Evolutionary conservation across 176 grass and related monocot genomes (phyloP).

Genomic region (Musa troglodytarum): DNA sequence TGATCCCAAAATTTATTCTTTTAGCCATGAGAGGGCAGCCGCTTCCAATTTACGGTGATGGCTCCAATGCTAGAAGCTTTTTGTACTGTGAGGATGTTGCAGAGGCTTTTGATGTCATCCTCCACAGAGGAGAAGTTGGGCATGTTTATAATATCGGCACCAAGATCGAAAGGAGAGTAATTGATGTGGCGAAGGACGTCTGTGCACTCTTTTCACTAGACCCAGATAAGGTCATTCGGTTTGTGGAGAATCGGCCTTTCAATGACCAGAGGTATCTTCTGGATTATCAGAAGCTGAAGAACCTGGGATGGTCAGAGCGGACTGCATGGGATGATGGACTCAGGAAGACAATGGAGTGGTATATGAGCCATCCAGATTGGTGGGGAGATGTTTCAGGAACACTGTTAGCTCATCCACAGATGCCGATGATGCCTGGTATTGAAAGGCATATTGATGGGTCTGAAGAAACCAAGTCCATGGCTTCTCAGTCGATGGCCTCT

Average conservation of each 20-base stretch:
- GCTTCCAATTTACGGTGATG: constrained; percentile 18
- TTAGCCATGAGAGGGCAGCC: constrained; percentile 18
- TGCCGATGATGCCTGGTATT: constrained; percentile 12
- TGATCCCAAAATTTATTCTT: constrained; percentile 21
- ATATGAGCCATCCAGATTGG: constrained; percentile 18
- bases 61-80: constrained; percentile 17
- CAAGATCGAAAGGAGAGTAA: constrained; percentile 13
- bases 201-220: constrained; percentile 9
- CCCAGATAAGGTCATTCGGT: constrained; percentile 6
- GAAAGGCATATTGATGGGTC: background rate
- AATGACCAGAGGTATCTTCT: constrained; percentile 19
- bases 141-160: constrained; percentile 22
- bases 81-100: constrained; percentile 24
- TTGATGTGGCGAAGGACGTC: constrained; percentile 23
- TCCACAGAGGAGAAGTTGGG: constrained; percentile 22
- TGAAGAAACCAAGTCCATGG: constrained; percentile 1
- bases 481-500: background rate
- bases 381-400: constrained; percentile 19
- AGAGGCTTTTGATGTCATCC: constrained; percentile 19
- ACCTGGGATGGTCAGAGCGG: constrained; percentile 17
- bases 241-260: constrained; percentile 11
- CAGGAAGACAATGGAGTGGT: constrained; percentile 19
- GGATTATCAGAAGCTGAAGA: constrained; percentile 19
- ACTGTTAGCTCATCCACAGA: constrained; percentile 11
- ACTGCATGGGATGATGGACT: constrained; percentile 17